Evolutionary conservation across 2,329 filamentous ascomycete species (phyloP).

Genomic region (Neopestalotiopsis sp.): DNA sequence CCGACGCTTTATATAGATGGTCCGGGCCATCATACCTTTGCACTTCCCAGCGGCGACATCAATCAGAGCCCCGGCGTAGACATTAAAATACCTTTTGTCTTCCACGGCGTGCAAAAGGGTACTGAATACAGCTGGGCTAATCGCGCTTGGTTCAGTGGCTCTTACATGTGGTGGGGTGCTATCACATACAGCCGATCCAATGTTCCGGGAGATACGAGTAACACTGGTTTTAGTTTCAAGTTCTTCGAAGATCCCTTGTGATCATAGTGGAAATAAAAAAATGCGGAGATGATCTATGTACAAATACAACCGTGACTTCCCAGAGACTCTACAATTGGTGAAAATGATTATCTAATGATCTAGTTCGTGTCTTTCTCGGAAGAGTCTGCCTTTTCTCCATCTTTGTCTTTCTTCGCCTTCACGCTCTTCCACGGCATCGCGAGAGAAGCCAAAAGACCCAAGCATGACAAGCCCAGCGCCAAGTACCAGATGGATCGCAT

Average conservation of each 20-base stretch:
- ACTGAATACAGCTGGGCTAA: constrained; percentile 26
- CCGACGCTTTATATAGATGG: constrained; percentile 28
- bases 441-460: neutral
- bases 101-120: constrained; percentile 29
- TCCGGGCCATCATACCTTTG: constrained; percentile 33
- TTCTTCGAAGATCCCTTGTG: constrained; percentile 24
- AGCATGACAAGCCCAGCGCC: neutral
- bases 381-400: neutral
- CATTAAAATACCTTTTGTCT: constrained; percentile 26
- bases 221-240: constrained; percentile 28
- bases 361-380: neutral
- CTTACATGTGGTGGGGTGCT: constrained; percentile 27
- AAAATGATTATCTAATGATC: neutral
- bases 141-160: constrained; percentile 27
- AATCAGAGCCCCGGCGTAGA: constrained; percentile 21
- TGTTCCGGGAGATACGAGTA: constrained; percentile 24
- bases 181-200: constrained; percentile 26
- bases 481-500: constrained; percentile 1
- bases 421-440: constrained; percentile 6
- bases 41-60: constrained; percentile 26
- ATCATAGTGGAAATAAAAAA: neutral
- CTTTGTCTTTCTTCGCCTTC: neutral
- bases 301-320: neutral
- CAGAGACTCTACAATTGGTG: too few species aligned
- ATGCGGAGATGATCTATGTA: neutral